Percentiles rank a stretch among this genome's conserved stretches.
Evolutionary conservation across 441 rosid species (phyloP).

Genomic region (Raphanus hybrid): DNA sequence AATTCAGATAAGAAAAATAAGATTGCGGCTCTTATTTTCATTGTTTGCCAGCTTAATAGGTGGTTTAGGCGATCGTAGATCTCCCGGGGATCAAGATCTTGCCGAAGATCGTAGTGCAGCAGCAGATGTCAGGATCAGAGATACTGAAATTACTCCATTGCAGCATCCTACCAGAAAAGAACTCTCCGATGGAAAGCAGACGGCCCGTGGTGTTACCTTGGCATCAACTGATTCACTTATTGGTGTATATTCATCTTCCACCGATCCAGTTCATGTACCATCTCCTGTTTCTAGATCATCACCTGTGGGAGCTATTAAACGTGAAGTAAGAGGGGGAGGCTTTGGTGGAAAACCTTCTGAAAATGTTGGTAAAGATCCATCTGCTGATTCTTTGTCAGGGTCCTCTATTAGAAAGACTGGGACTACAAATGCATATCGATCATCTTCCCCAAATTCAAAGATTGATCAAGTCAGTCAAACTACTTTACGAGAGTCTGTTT

Average conservation of each 20-base stretch:
- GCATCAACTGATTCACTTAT: slow-evolving; percentile 9
- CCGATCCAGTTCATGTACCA: slow-evolving; percentile 18
- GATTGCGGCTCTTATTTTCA: slow-evolving; percentile 1
- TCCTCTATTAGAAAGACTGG: background rate
- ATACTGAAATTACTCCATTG: slow-evolving; percentile 1
- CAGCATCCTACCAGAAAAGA: slow-evolving; percentile 9
- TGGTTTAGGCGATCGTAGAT: background rate
- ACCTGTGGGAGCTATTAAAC: slow-evolving; percentile 18
- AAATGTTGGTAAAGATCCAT: slow-evolving; percentile 8
- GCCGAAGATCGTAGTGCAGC: background rate
- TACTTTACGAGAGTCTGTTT: slow-evolving; percentile 13
- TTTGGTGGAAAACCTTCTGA: slow-evolving; percentile 16
- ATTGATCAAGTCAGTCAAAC: slow-evolving; percentile 11
- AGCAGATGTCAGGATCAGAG: background rate
- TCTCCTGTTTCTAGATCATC: slow-evolving; percentile 22
- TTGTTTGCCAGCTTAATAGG: slow-evolving; percentile 8
- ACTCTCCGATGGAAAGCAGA: slow-evolving; percentile 16
- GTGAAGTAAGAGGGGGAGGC: slow-evolving; percentile 15
- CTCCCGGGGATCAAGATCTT: background rate
- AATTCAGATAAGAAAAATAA: slow-evolving; percentile 13
- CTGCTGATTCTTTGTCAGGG: slow-evolving; percentile 4
- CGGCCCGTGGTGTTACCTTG: slow-evolving; percentile 2
- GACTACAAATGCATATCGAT: slow-evolving; percentile 10
- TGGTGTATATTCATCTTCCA: slow-evolving; percentile 20
- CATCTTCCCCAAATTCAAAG: slow-evolving; percentile 11